Percentiles rank a stretch among this genome's conserved stretches.
These are phyloP conservation scores for Candida railenensis DNA, from an alignment of 805 yeast species.

Conservation along the genomic window DNA sequence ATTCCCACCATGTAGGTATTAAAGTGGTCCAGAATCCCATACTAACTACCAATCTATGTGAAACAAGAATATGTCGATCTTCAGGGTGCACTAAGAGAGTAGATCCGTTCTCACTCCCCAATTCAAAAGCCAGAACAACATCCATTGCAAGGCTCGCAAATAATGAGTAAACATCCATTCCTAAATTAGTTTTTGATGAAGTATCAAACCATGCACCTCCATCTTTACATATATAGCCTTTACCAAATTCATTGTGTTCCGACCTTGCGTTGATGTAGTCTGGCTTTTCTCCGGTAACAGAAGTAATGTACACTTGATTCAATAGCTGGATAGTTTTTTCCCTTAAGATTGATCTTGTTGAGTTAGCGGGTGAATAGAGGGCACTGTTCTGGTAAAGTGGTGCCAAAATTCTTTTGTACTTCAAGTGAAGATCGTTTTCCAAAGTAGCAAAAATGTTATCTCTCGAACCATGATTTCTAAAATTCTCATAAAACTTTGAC, in stretches of 20 bases:
- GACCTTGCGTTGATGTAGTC: conserved; percentile 33
- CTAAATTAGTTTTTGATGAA: conserved; percentile 27
- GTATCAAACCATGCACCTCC: conserved; percentile 31
- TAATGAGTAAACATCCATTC: conserved; percentile 56
- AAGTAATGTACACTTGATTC: conserved; percentile 21
- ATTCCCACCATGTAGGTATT: conserved; percentile 52
- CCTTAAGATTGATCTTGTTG: conserved; percentile 23
- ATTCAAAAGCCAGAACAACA: conserved; percentile 58
- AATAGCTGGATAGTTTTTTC: conserved; percentile 28
- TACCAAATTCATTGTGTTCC: conserved; percentile 31
- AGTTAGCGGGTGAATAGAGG: conserved; percentile 27
- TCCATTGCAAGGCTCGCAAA: conserved; percentile 75
- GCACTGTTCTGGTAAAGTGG: conserved; percentile 35
- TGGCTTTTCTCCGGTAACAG: conserved; percentile 31
- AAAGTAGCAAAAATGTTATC: conserved; percentile 59
- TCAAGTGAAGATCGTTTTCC: conserved; percentile 48
- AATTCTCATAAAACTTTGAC: conserved; percentile 57
- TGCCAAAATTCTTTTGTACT: conserved; percentile 30
- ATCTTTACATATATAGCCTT: conserved; percentile 22
- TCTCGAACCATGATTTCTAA: conserved; percentile 50
- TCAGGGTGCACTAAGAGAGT: conserved; percentile 41
- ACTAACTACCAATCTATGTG: conserved; percentile 49
- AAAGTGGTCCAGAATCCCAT: conserved; percentile 68
- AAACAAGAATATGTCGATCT: conserved; percentile 39
- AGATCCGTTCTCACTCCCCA: conserved; percentile 51